Evolutionary conservation across 768 basidiomycete species (phyloP).

Genomic region (Daedaleopsis nitida): DNA sequence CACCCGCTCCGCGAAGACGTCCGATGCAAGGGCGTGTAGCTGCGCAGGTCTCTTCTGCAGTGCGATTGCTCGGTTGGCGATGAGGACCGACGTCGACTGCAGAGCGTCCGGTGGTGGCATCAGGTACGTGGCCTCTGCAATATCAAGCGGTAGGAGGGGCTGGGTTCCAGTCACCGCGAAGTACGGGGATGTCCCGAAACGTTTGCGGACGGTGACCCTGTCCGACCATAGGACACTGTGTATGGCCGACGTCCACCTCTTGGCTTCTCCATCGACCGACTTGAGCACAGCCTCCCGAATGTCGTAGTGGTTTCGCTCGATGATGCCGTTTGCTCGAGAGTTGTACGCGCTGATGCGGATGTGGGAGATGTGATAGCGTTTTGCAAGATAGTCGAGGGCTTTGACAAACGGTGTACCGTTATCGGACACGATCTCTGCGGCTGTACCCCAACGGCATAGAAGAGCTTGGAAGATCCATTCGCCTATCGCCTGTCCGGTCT

Average conservation of each 20-base stretch:
- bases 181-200: slow-evolving; percentile 35
- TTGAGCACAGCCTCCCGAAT: slow-evolving; percentile 26
- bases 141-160: slow-evolving; percentile 25
- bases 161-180: slow-evolving; percentile 20
- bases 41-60: no score
- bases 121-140: slow-evolving; percentile 23
- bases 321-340: slow-evolving; percentile 27
- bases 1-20: no score
- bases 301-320: slow-evolving; percentile 24
- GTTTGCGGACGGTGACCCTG: slow-evolving; percentile 30
- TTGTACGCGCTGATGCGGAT: slow-evolving; percentile 31
- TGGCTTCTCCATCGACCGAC: slow-evolving; percentile 16
- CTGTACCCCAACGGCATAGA: slow-evolving; percentile 42
- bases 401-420: slow-evolving; percentile 38
- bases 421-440: slow-evolving; percentile 43
- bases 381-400: slow-evolving; percentile 24
- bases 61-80: neutral
- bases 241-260: slow-evolving; percentile 25
- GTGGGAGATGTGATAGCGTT: slow-evolving; percentile 37
- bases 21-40: no score
- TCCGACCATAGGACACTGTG: slow-evolving; percentile 41
- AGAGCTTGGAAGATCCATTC: slow-evolving; percentile 28
- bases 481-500: no score
- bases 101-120: slow-evolving; percentile 10
- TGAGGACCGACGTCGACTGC: slow-evolving; percentile 8